Conservation (phyloP, 352 stramenopile species). For the Pythium periplocum region DNA sequence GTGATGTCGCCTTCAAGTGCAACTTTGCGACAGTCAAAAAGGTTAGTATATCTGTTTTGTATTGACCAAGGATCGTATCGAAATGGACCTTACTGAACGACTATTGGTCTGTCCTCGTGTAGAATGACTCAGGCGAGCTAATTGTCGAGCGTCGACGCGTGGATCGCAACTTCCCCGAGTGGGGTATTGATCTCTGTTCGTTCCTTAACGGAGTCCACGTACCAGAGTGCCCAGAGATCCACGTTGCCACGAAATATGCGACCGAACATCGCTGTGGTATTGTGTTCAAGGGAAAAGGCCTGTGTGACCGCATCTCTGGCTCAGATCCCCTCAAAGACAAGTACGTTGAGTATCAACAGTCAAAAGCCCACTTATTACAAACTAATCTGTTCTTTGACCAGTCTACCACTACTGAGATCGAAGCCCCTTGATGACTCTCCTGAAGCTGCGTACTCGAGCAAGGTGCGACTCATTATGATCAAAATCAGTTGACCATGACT, state of each 20-base stretch:
- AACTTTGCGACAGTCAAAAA: conserved; percentile 81
- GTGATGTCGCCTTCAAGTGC: conserved; percentile 87
- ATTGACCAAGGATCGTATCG: background rate
- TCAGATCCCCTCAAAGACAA: conserved; percentile 87
- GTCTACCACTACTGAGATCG: conserved; percentile 58
- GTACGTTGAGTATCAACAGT: conserved; percentile 24
- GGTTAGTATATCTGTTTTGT: conserved; percentile 8
- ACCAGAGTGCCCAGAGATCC: conserved; percentile 55
- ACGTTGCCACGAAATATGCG: conserved; percentile 79
- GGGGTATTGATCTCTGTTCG: conserved; percentile 79
- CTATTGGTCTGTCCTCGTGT: background rate
- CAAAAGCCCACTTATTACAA: too few relatives aligned
- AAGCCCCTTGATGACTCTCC: conserved; percentile 52
- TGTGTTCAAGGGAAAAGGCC: conserved; percentile 73
- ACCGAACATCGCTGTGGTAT: conserved; percentile 86
- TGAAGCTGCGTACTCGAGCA: conserved; percentile 72
- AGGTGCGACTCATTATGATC: conserved; percentile 13
- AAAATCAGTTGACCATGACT: too few relatives aligned
- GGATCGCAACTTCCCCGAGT: conserved; percentile 78
- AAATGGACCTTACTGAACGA: background rate
- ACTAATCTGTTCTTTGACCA: conserved; percentile 14
- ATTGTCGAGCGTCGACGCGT: conserved; percentile 72
- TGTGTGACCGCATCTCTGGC: conserved; percentile 84
- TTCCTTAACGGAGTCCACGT: conserved; percentile 62
- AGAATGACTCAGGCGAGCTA: conserved; percentile 52